Percentiles rank a stretch among this genome's conserved stretches.
Evolutionary conservation across 139 green algal species (phyloP).

Genomic region (Diplosphaera chodatii): DNA sequence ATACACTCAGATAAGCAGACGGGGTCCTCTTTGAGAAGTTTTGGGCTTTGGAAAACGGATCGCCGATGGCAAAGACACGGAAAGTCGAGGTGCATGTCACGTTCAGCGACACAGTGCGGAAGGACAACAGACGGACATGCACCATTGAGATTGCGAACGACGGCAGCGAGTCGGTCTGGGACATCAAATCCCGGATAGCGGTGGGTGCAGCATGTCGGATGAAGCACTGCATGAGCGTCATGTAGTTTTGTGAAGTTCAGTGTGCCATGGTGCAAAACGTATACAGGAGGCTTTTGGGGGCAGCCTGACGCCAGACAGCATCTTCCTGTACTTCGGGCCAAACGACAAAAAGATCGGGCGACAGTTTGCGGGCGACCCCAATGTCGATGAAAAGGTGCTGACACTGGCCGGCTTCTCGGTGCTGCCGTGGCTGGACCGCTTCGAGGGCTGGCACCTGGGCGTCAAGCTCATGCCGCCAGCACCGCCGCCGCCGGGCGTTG

Average conservation of each 20-base stretch:
- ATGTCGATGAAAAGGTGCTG: slow-evolving; percentile 29
- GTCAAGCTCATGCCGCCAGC: slow-evolving; percentile 19
- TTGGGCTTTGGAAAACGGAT: too few relatives aligned
- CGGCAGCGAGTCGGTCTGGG: slow-evolving; percentile 19
- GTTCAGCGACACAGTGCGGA: background rate
- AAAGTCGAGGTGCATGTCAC: background rate
- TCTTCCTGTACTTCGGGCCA: slow-evolving; percentile 35
- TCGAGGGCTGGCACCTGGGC: slow-evolving; percentile 32
- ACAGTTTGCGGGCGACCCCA: slow-evolving; percentile 33
- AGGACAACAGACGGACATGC: background rate
- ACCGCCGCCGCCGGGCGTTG: slow-evolving; percentile 28
- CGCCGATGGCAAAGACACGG: background rate
- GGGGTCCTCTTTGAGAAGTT: too few relatives aligned
- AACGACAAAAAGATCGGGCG: slow-evolving; percentile 29
- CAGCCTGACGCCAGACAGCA: slow-evolving; percentile 19
- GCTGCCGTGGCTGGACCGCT: slow-evolving; percentile 36
- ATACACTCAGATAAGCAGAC: too few relatives aligned
- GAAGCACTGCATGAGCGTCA: too few relatives aligned
- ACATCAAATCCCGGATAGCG: slow-evolving; percentile 28
- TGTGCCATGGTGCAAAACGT: too few relatives aligned
- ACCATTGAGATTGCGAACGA: slow-evolving; percentile 4
- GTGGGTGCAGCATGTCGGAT: background rate
- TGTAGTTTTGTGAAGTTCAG: too few relatives aligned
- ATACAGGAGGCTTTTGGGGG: slow-evolving; percentile 22
- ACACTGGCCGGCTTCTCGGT: slow-evolving; percentile 24